Evolutionary conservation across 2,329 filamentous ascomycete species (phyloP).

Genomic region (Diaporthe sp.): DNA sequence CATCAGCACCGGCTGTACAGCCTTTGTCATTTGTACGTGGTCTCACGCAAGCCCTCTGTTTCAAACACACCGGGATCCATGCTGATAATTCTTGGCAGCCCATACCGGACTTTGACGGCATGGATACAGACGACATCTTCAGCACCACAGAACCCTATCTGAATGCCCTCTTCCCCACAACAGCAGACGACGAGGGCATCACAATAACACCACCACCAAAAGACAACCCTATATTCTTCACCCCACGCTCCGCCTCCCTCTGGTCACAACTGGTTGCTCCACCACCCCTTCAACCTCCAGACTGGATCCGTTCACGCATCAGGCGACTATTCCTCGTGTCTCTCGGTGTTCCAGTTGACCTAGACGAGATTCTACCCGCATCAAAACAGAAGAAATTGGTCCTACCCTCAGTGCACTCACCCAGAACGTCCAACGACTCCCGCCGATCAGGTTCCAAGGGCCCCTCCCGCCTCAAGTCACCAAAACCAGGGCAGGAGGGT

Average conservation of each 20-base stretch:
- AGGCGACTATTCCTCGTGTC: slow-evolving; percentile 95
- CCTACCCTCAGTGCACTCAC: slow-evolving; percentile 81
- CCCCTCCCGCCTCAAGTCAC: slow-evolving; percentile 43
- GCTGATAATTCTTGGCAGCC: slow-evolving; percentile 59
- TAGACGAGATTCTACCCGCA: slow-evolving; percentile 96
- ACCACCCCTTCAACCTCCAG: slow-evolving; percentile 92
- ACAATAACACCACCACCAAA: slow-evolving; percentile 63
- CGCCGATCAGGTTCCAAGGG: slow-evolving; percentile 57
- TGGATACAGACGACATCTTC: slow-evolving; percentile 71
- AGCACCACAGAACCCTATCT: slow-evolving; percentile 75
- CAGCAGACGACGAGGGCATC: slow-evolving; percentile 59
- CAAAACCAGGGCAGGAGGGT: slow-evolving; percentile 60
- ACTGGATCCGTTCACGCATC: slow-evolving; percentile 97
- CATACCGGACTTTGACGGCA: slow-evolving; percentile 75
- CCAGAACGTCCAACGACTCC: slow-evolving; percentile 67
- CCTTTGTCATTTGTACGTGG: slow-evolving; percentile 47
- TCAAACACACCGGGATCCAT: not conserved
- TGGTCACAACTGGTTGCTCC: slow-evolving; percentile 98
- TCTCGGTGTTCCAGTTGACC: slow-evolving; percentile 92
- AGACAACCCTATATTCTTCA: slow-evolving; percentile 79
- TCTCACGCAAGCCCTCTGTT: too few species aligned
- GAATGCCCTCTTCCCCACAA: slow-evolving; percentile 73
- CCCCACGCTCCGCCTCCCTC: slow-evolving; percentile 86
- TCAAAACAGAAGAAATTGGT: slow-evolving; percentile 99
- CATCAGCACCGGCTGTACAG: slow-evolving; percentile 44